A percentile compares a stretch with the other conserved stretches of the same genome.
phyloP scores from a whole-genome alignment of 192 early-diverging fungal species.

The Coemansia sp. region DNA sequence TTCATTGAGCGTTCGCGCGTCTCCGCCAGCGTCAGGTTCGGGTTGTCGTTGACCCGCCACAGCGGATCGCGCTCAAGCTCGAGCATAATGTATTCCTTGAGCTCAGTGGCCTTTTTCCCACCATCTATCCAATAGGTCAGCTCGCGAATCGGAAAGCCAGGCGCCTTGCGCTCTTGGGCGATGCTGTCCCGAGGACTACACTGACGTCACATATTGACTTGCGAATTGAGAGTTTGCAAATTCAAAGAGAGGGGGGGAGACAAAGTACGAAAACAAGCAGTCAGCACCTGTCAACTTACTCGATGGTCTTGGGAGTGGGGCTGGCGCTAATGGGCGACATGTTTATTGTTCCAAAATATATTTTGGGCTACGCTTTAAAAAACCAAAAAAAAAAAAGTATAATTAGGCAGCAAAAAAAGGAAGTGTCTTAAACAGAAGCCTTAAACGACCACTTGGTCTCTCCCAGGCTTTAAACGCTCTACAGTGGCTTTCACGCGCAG shows the following conservation, averaged over 20 bases:
- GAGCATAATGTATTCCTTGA: slow-evolving; percentile 79
- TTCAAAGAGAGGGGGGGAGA: not conserved
- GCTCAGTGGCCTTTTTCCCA: slow-evolving; percentile 59
- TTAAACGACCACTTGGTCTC: too few relatives aligned
- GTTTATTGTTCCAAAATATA: too few relatives aligned
- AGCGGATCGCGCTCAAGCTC: slow-evolving; percentile 83
- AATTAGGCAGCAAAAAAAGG: too few relatives aligned
- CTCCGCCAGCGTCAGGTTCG: slow-evolving; percentile 72
- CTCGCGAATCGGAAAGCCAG: slow-evolving; percentile 73
- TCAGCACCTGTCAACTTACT: slow-evolving; percentile 18
- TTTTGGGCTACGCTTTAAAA: too few relatives aligned
- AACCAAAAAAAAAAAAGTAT: too few relatives aligned
- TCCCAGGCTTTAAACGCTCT: too few relatives aligned
- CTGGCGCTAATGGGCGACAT: slow-evolving; percentile 8
- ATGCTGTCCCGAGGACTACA: slow-evolving; percentile 56
- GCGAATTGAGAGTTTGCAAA: not conserved
- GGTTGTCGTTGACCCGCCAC: slow-evolving; percentile 76
- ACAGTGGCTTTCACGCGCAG: too few relatives aligned
- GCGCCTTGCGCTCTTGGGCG: slow-evolving; percentile 70
- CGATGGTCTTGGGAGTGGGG: slow-evolving; percentile 8
- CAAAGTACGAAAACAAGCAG: not conserved
- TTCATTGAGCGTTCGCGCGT: slow-evolving; percentile 83
- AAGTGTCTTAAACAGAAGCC: too few relatives aligned
- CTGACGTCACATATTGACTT: not conserved
- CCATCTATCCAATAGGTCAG: slow-evolving; percentile 86